phyloP scores from a whole-genome alignment of 2,329 filamentous ascomycete genomes.

The Fusarium subtropicale region DNA sequence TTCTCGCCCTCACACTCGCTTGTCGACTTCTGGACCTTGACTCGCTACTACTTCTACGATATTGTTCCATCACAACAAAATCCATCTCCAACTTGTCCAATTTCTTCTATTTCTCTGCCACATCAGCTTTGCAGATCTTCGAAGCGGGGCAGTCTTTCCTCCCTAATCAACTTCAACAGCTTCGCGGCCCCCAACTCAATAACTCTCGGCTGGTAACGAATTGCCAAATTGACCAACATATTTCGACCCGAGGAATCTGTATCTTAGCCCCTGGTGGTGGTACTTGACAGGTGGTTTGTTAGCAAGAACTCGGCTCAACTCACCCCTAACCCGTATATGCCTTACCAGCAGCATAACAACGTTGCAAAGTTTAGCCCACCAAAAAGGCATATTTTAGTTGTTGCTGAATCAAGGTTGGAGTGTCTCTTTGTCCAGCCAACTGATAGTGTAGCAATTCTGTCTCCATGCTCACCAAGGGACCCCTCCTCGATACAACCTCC shows the following conservation, averaged over 20 bases:
- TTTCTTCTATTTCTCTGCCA: constrained; percentile 34
- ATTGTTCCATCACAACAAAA: constrained; percentile 21
- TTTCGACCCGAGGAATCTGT: not conserved
- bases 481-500: constrained; percentile 57
- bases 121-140: constrained; percentile 40
- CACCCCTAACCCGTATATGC: constrained; percentile 10
- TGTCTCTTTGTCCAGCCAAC: constrained; percentile 31
- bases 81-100: constrained; percentile 18
- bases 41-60: constrained; percentile 15
- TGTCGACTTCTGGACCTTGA: constrained; percentile 38
- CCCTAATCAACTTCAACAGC: constrained; percentile 29
- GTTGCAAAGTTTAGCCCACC: not conserved
- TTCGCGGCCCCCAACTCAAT: constrained; percentile 22
- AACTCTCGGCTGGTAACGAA: constrained; percentile 16
- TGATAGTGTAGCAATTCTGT: constrained; percentile 46
- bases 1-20: constrained; percentile 52
- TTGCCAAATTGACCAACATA: constrained; percentile 1
- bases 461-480: constrained; percentile 66
- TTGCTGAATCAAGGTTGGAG: constrained; percentile 32
- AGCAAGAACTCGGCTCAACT: constrained; percentile 9
- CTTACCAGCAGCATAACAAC: constrained; percentile 10
- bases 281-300: constrained; percentile 11
- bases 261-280: constrained; percentile 4
- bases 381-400: constrained; percentile 5
- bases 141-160: constrained; percentile 38